phyloP scores from a whole-genome alignment of 345 rosid species.

The Syzygium grande region DNA sequence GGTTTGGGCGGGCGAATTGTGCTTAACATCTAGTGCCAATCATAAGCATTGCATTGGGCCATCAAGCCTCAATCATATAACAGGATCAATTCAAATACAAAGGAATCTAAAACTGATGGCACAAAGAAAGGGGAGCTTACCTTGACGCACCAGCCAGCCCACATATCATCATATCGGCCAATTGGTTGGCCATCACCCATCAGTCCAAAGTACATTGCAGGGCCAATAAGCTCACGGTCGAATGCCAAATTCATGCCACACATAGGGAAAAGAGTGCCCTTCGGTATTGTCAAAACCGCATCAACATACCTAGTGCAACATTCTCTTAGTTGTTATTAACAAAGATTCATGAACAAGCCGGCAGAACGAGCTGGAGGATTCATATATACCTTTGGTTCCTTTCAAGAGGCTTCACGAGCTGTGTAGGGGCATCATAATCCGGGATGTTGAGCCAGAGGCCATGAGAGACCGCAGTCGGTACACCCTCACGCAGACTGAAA shows the following conservation, averaged over 20 bases:
- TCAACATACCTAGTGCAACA: conserved; percentile 57
- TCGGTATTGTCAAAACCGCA: conserved; percentile 83
- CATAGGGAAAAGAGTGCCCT: conserved; percentile 95
- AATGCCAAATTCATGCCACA: conserved; percentile 97
- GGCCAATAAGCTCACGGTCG: conserved; percentile 89
- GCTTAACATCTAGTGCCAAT: not conserved
- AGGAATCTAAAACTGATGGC: not conserved
- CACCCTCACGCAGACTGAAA: conserved; percentile 93
- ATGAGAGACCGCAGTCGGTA: conserved; percentile 88
- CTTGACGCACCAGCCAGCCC: conserved; percentile 99
- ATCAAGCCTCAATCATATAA: not conserved
- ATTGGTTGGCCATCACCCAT: conserved; percentile 99
- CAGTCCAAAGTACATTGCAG: conserved; percentile 97
- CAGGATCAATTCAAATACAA: not conserved
- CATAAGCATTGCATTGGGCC: not conserved
- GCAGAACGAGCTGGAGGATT: not conserved
- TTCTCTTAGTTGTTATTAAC: not conserved
- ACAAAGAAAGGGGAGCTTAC: conserved; percentile 15
- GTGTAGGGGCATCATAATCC: conserved; percentile 98
- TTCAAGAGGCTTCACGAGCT: conserved; percentile 94
- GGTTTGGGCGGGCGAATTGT: not conserved
- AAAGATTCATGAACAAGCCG: not conserved
- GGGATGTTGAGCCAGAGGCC: conserved; percentile 99
- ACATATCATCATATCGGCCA: conserved; percentile 93
- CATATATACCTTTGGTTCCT: conserved; percentile 67